Percentiles rank a stretch among this genome's conserved stretches.
phyloP scores from a whole-genome alignment of 2,329 filamentous ascomycete genomes.

The Penicillium sp. region DNA sequence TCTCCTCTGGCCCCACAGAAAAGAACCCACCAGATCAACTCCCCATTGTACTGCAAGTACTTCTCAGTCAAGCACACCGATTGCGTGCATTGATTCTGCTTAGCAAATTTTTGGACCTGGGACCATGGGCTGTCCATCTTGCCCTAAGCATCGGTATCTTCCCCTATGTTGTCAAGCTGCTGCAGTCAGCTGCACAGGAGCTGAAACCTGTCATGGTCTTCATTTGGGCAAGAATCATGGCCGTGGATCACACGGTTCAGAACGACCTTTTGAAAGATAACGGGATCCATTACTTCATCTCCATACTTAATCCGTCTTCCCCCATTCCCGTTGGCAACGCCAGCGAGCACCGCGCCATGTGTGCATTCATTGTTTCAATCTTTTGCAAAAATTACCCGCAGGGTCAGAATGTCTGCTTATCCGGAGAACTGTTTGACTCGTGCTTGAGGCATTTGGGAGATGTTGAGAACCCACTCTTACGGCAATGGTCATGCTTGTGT shows the following conservation, averaged over 20 bases:
- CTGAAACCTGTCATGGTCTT: slow-evolving; percentile 99
- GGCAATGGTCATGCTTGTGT: slow-evolving; percentile 95
- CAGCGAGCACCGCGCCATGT: slow-evolving; percentile 98
- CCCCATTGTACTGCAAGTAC: slow-evolving; percentile 91
- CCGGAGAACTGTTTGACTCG: slow-evolving; percentile 85
- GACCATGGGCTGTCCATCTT: slow-evolving; percentile 98
- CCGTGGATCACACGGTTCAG: slow-evolving; percentile 92
- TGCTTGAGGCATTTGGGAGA: slow-evolving; percentile 84
- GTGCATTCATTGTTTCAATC: slow-evolving; percentile 95
- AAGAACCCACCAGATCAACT: slow-evolving; percentile 91
- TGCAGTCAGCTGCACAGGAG: slow-evolving; percentile 93
- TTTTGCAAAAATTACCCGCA: slow-evolving; percentile 94
- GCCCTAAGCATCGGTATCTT: slow-evolving; percentile 98
- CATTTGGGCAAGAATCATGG: slow-evolving; percentile 95
- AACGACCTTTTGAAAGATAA: slow-evolving; percentile 94
- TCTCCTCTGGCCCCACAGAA: slow-evolving; percentile 79
- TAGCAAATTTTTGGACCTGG: slow-evolving; percentile 90
- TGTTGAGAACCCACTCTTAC: slow-evolving; percentile 81
- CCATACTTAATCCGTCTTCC: slow-evolving; percentile 83
- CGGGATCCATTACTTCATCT: slow-evolving; percentile 95
- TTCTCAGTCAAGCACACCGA: slow-evolving; percentile 93
- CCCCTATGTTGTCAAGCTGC: slow-evolving; percentile 94
- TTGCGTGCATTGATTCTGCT: slow-evolving; percentile 88
- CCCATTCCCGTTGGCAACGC: slow-evolving; percentile 83
- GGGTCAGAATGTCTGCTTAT: slow-evolving; percentile 88